A percentile compares a stretch with the other conserved stretches of the same genome.
These are phyloP conservation scores for Entamoeba dispar DNA, from an alignment of 208 protist genomes.

Conservation along the genomic window DNA sequence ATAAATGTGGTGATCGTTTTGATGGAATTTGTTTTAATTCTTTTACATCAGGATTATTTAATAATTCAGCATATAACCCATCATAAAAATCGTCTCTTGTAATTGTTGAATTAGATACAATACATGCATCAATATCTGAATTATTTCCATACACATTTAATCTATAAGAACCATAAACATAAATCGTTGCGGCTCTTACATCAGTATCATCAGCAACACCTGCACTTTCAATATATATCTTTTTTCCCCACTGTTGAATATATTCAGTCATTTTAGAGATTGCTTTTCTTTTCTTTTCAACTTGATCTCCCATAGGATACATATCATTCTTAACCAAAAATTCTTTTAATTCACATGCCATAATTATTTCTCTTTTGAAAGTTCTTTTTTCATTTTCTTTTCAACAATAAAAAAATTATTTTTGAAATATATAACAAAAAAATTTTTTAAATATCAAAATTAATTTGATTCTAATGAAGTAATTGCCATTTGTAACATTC, in stretches of 20 bases:
- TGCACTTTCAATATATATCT: neutral
- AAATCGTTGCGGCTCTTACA: neutral
- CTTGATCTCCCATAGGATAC: neutral
- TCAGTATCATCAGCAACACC: neutral
- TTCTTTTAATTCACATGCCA: neutral
- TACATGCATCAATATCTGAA: neutral
- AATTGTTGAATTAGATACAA: neutral
- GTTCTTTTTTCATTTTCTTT: too few relatives aligned
- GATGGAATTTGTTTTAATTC: neutral
- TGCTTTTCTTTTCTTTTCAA: neutral
- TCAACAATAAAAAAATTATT: too few relatives aligned
- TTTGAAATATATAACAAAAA: too few relatives aligned
- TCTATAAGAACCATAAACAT: neutral
- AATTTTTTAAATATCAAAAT: too few relatives aligned
- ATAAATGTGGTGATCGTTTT: neutral
- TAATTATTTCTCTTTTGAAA: neutral
- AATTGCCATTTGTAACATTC: slow-evolving; percentile 56
- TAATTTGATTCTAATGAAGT: neutral
- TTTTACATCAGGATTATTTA: neutral
- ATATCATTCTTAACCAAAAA: neutral
- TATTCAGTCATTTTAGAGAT: neutral
- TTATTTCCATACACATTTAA: neutral
- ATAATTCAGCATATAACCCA: neutral
- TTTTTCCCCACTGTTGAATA: neutral
- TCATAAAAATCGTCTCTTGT: neutral